A percentile compares a stretch with the other conserved stretches of the same genome.
phyloP scores from a whole-genome alignment of 805 yeast genomes.

The Metschnikowia reukaufii region DNA sequence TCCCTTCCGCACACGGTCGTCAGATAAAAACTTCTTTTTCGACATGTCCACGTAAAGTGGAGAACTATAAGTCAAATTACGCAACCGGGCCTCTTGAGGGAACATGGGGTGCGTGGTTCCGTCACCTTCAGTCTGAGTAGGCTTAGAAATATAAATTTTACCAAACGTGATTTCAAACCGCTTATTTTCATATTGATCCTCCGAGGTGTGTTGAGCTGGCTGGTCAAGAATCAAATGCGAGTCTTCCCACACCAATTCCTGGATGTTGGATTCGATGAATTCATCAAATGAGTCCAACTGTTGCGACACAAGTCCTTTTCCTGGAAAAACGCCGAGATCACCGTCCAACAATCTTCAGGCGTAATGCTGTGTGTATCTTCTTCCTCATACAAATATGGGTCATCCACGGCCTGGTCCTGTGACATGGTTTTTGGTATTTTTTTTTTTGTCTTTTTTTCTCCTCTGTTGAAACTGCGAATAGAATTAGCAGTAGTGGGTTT shows the following conservation, averaged over 20 bases:
- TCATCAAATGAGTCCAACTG: constrained; percentile 98
- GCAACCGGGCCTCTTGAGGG: constrained; percentile 96
- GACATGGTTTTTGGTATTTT: constrained; percentile 15
- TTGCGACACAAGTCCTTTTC: constrained; percentile 94
- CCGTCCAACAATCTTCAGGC: constrained; percentile 99
- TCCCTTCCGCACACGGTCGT: constrained; percentile 59
- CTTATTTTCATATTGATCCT: constrained; percentile 84
- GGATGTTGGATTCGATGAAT: constrained; percentile 93
- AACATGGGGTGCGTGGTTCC: constrained; percentile 99
- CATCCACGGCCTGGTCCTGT: constrained; percentile 34
- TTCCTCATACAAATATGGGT: constrained; percentile 67
- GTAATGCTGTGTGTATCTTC: constrained; percentile 67
- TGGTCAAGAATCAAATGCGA: constrained; percentile 92
- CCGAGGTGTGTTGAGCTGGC: constrained; percentile 95
- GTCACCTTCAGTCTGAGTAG: constrained; percentile 98
- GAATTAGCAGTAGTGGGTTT: not conserved
- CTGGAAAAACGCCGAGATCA: constrained; percentile 91
- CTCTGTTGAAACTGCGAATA: not conserved
- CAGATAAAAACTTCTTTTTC: constrained; percentile 80
- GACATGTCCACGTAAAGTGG: constrained; percentile 96
- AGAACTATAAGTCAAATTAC: constrained; percentile 94
- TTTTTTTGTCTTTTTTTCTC: too few relatives aligned
- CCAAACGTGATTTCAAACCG: constrained; percentile 98
- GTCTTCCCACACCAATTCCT: constrained; percentile 95
- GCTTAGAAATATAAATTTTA: constrained; percentile 92